These are phyloP conservation scores for Hanseniaspora guilliermondii DNA, from an alignment of 805 yeast genomes.

Conservation along the genomic window DNA sequence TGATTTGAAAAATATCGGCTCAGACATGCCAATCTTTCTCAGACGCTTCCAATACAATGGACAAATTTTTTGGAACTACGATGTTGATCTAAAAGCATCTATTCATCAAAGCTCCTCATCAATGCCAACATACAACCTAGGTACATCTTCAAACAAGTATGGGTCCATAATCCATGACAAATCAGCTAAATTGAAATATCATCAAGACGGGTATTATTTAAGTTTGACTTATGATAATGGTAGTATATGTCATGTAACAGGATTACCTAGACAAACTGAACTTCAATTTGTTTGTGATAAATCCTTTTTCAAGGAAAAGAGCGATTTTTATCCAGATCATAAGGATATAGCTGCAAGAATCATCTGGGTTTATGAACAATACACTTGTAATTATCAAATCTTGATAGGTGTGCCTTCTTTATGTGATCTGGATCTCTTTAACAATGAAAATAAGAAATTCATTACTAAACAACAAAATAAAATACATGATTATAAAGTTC, in stretches of 20 bases:
- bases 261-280: slow-evolving; percentile 40
- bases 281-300: slow-evolving; percentile 47
- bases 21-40: background rate
- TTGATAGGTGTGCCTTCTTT: slow-evolving; percentile 39
- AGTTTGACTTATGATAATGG: slow-evolving; percentile 37
- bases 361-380: slow-evolving; percentile 38
- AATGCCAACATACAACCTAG: background rate
- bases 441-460: slow-evolving; percentile 12
- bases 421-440: slow-evolving; percentile 31
- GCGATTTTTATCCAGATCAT: slow-evolving; percentile 13
- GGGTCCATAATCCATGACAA: background rate
- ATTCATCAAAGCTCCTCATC: background rate
- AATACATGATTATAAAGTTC: background rate
- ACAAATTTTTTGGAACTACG: slow-evolving; percentile 4
- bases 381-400: slow-evolving; percentile 47
- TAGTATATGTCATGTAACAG: slow-evolving; percentile 47
- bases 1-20: no score
- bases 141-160: background rate
- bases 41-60: background rate
- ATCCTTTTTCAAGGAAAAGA: slow-evolving; percentile 20
- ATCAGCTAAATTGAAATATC: slow-evolving; percentile 17
- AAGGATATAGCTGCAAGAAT: slow-evolving; percentile 15
- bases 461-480: background rate
- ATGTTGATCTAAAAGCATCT: background rate
- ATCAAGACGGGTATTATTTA: slow-evolving; percentile 27